Conservation (phyloP, 495 filamentous ascomycete species). For the Parachaetomium inaequale region DNA sequence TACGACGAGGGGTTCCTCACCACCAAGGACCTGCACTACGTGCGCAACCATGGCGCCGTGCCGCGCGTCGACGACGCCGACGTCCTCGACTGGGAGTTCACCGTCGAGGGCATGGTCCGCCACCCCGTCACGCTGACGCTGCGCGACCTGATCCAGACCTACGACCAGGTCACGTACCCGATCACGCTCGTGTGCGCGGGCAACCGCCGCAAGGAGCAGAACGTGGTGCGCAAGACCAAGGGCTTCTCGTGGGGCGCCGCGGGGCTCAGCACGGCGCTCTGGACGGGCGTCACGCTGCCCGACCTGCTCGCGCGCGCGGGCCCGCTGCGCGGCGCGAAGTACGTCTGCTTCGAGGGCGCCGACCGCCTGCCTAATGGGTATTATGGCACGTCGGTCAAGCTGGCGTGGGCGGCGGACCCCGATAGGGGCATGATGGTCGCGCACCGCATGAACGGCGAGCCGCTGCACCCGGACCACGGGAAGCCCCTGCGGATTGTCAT, state of each 20-base stretch:
- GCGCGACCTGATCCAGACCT: constrained; percentile 68
- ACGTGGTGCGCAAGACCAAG: constrained; percentile 85
- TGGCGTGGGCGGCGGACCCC: constrained; percentile 84
- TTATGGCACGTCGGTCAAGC: constrained; percentile 85
- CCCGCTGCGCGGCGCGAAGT: constrained; percentile 68
- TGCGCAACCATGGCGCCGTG: constrained; percentile 91
- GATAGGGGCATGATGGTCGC: constrained; percentile 86
- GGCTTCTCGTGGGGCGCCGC: constrained; percentile 96
- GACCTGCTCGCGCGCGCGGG: constrained; percentile 68
- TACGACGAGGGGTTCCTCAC: constrained; percentile 89
- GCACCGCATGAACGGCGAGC: constrained; percentile 89
- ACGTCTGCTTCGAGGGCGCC: constrained; percentile 91
- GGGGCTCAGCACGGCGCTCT: constrained; percentile 83
- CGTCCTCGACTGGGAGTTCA: constrained; percentile 78
- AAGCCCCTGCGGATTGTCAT: constrained; percentile 81
- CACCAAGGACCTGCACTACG: constrained; percentile 88
- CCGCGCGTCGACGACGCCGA: constrained; percentile 70
- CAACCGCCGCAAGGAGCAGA: constrained; percentile 93
- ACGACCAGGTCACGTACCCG: constrained; percentile 81
- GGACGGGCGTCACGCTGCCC: constrained; percentile 76
- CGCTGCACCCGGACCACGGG: constrained; percentile 81
- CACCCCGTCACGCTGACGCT: constrained; percentile 71
- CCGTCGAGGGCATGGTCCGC: constrained; percentile 80
- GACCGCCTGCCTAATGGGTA: constrained; percentile 86
- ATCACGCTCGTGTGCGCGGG: constrained; percentile 92